Conservation (phyloP, 2,329 filamentous ascomycete genomes). For the Endoconidiophora polonica region DNA sequence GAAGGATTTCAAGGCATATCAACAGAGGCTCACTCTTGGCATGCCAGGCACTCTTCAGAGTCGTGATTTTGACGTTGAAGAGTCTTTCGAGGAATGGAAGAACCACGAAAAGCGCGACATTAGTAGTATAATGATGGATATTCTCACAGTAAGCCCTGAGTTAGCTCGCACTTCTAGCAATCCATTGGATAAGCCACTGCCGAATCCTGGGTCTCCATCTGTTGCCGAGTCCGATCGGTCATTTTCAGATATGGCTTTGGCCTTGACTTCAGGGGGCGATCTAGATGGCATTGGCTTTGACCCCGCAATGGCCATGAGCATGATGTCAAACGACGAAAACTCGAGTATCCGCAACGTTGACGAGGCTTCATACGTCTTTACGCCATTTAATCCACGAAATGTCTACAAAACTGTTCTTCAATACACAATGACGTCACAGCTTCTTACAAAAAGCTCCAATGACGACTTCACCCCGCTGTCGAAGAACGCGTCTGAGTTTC, state of each 20-base stretch:
- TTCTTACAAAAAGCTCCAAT: constrained; percentile 27
- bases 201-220: constrained; percentile 26
- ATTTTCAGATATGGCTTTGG: constrained; percentile 35
- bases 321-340: constrained; percentile 44
- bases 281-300: constrained; percentile 15
- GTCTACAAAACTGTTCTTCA: constrained; percentile 73
- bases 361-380: constrained; percentile 67
- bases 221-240: constrained; percentile 30
- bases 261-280: constrained; percentile 31
- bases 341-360: constrained; percentile 37
- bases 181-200: constrained; percentile 39
- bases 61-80: constrained; percentile 80
- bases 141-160: constrained; percentile 72
- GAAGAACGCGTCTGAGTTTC: constrained; percentile 61
- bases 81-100: constrained; percentile 80
- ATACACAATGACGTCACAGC: constrained; percentile 52
- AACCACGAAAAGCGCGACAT: constrained; percentile 74
- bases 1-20: constrained; percentile 83
- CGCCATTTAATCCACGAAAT: constrained; percentile 65
- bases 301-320: constrained; percentile 35
- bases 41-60: constrained; percentile 60
- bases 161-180: constrained; percentile 59
- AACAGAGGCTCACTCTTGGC: constrained; percentile 69
- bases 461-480: constrained; percentile 43
- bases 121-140: constrained; percentile 83